Base-by-base conservation (phyloP, 2,329 filamentous ascomycete species). In the Nothophaeocryptopus gaeumannii region DNA sequence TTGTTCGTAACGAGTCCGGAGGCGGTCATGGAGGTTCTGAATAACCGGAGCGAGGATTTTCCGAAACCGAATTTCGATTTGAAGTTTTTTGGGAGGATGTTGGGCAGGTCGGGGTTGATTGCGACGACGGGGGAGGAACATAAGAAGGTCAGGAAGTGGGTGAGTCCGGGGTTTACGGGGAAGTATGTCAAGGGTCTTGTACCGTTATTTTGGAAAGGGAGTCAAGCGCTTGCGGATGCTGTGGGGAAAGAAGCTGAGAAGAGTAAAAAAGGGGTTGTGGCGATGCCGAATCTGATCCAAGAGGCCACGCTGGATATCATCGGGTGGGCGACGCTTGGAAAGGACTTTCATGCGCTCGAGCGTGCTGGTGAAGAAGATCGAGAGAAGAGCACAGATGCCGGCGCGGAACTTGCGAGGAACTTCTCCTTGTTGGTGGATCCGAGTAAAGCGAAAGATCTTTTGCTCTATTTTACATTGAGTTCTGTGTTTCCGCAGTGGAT, bases 61-160 rank as follows among this genome's bases (percentile, higher is more conserved):
- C 73, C 77, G 54, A 80, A 80, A 55, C 76, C 77, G 5, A 63
- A 48, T 5, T 45, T 50, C 5, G 60, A 68, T 5, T 71, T 72
- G 14, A 66, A 67, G 8, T 75, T 78, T 40, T 60, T 80, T 13
- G 66, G 70, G 0, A 67, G 71, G 1, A 74, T 80, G 16, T 61
- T 79, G 1, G 78, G 77, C 0, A 72, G 76, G 33, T 4, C 4
- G 3, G 77, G 77, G 0, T 54, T 80, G 42, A 70, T 80, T 31
- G 65, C 77, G 45, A 72, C 72, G 0, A 76, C 80, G 55, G 76
- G 75, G 1, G 69, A 73, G 2, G 71, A 71, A 29, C 78, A 80
- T 58, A 72, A 70, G 51, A 71, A 72, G 40, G 75, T 79, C 50
- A 79, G 91, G 39, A 90, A 86, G 65, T 83, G 85, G 51, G 79